Evolutionary conservation across 257 asterid genomes (phyloP), one percentile per base, ranked within the genome.

Genomic region (Solanum tacnaense): DNA sequence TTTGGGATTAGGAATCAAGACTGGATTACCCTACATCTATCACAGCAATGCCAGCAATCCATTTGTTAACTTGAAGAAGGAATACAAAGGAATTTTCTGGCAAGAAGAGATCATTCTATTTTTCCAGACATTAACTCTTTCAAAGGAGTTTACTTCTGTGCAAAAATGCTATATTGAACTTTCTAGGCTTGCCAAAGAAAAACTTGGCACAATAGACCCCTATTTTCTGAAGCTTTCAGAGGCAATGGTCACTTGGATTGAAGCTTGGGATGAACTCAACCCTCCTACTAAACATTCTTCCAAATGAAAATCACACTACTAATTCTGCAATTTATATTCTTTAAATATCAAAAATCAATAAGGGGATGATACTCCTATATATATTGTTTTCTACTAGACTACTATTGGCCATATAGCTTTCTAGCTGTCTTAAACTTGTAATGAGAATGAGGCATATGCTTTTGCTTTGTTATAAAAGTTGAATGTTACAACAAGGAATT

Each of bases 261-360:
- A 94, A 87, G 98, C 98, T 78, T 94, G 98, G 98, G 98, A 96
- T 62, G 94, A 94, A 49, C 96, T 94, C 88, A 96, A 94, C 71
- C 96, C 95, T 5, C 10, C 93, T 1, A 6, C 92, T 2, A 87
- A 89, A 74, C 88, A 86, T 73, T 44, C 82, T 35, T 75, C 31
- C 23, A 87, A 86, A 60, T 87, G 86, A 89, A 32, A 20, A 68
- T 13, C 32, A 10, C 32, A 23, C 5, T 10, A 23, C 39, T 36
- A 75, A 41, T 75, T 74, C 13, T 70, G 73, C 25, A 72, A 10
- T 20, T 73, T 73, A 2, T 18, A 20, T 20, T 72, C 8, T 34
- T 73, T 34, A 34, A 34, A 32, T 73, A 34, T 73, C 23, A 23
- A 35, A 73, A 74, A 74, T 74, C 20, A 74, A 21, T 10, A 74